A percentile compares a stretch with the other conserved stretches of the same genome.
These are phyloP conservation scores for Porogramme epimiltina DNA, from an alignment of 1,284 basidiomycete species.

Conservation along the genomic window DNA sequence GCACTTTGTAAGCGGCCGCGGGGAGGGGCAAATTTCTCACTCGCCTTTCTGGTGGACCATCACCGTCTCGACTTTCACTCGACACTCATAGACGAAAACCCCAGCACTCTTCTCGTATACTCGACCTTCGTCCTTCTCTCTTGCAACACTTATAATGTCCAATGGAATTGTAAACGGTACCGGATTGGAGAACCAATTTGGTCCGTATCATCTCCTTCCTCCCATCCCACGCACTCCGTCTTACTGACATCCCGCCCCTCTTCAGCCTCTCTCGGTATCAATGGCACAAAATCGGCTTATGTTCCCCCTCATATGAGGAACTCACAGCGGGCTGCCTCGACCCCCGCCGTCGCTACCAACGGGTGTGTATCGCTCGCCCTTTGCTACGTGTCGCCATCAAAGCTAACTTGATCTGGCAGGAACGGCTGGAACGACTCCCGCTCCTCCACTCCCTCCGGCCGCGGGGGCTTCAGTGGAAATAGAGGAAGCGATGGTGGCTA, in stretches of 20 bases:
- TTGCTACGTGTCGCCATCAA: conserved; percentile 19
- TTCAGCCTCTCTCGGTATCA: conserved; percentile 70
- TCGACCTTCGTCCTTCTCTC: conserved; percentile 24
- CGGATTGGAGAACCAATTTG: conserved; percentile 82
- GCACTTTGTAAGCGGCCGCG: conserved; percentile 28
- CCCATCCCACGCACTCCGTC: conserved; percentile 6
- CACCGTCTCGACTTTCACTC: conserved; percentile 32
- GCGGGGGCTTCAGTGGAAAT: conserved; percentile 48
- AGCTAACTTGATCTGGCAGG: conserved; percentile 35
- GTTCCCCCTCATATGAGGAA: conserved; percentile 90
- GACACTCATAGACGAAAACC: conserved; percentile 34
- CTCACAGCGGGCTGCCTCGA: conserved; percentile 77
- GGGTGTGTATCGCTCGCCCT: conserved; percentile 42
- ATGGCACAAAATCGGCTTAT: conserved; percentile 79
- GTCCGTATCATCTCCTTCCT: conserved; percentile 47
- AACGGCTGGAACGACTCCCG: conserved; percentile 76
- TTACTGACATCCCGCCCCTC: conserved; percentile 7
- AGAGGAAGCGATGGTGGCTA: conserved; percentile 40
- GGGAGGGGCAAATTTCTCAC: conserved; percentile 28
- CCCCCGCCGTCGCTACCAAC: conserved; percentile 45
- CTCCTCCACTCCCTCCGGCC: conserved; percentile 53
- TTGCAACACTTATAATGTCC: conserved; percentile 68
- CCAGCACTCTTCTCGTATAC: conserved; percentile 23
- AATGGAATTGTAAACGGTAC: conserved; percentile 85
- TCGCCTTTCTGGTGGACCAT: conserved; percentile 40